Evolutionary conservation across 2,329 filamentous ascomycete genomes (phyloP).

Genomic region (Colletotrichum cereale): DNA sequence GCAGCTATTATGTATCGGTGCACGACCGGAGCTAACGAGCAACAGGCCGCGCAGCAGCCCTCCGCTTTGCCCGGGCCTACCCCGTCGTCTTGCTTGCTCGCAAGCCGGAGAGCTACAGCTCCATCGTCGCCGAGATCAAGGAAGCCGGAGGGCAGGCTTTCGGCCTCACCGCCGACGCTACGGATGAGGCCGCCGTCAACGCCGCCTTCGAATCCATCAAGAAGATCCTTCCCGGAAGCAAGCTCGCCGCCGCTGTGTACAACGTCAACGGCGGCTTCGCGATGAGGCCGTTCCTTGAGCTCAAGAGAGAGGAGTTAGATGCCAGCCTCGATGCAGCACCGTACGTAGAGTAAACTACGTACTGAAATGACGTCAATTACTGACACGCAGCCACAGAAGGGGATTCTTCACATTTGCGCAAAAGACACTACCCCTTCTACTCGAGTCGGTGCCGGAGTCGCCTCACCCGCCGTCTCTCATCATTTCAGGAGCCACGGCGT

Average conservation of each 20-base stretch:
- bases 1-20: constrained; percentile 76
- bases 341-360: constrained; percentile 53
- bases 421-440: constrained; percentile 75
- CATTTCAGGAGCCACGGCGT: constrained; percentile 89
- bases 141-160: constrained; percentile 75
- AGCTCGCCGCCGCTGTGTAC: constrained; percentile 75
- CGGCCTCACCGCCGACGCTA: constrained; percentile 76
- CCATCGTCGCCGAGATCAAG: constrained; percentile 78
- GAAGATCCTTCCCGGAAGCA: constrained; percentile 66
- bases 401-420: constrained; percentile 85
- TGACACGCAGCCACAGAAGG: constrained; percentile 53
- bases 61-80: constrained; percentile 73
- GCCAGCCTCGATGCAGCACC: constrained; percentile 59
- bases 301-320: constrained; percentile 63
- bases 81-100: constrained; percentile 82
- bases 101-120: constrained; percentile 72
- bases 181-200: constrained; percentile 52
- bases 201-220: constrained; percentile 73
- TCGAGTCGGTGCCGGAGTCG: constrained; percentile 67
- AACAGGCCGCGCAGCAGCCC: constrained; percentile 62
- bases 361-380: neutral
- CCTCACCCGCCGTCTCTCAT: constrained; percentile 82
- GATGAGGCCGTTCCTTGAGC: constrained; percentile 70
- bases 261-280: constrained; percentile 71
- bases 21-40: constrained; percentile 50